Evolutionary conservation across 331 rosid species (phyloP).

Genomic region (Acacia pycnantha): DNA sequence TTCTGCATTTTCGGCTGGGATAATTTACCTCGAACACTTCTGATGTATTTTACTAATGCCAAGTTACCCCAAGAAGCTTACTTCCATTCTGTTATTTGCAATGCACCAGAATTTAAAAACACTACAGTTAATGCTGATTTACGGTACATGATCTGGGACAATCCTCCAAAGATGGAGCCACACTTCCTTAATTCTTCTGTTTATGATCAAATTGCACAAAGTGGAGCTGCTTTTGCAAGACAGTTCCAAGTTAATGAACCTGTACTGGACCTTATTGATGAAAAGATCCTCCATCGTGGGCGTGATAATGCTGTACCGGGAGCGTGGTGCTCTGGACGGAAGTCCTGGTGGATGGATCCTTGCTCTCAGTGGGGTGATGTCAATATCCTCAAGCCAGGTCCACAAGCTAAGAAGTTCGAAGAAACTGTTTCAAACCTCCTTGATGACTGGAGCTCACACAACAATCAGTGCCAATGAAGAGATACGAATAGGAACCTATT

Average conservation of each 20-base stretch:
- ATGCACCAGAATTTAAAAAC: conserved; percentile 79
- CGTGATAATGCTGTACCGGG: conserved; percentile 56
- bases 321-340: conserved; percentile 82
- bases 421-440: conserved; percentile 66
- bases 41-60: conserved; percentile 91
- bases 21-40: conserved; percentile 79
- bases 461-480: conserved; percentile 64
- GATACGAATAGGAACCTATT: conserved; percentile 22
- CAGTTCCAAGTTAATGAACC: conserved; percentile 63
- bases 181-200: conserved; percentile 70
- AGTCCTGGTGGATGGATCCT: conserved; percentile 82
- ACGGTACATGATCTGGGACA: conserved; percentile 88
- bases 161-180: conserved; percentile 88
- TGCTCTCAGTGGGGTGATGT: conserved; percentile 91
- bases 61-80: conserved; percentile 88
- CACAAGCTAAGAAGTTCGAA: conserved; percentile 76
- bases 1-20: conserved; percentile 95
- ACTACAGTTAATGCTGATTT: conserved; percentile 82
- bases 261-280: conserved; percentile 74
- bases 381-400: conserved; percentile 68
- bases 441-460: conserved; percentile 68
- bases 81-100: conserved; percentile 89
- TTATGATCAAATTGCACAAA: conserved; percentile 64
- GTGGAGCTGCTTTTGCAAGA: conserved; percentile 92
- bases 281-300: conserved; percentile 68